phyloP scores from a whole-genome alignment of 1,284 basidiomycete genomes.

The Porodaedalea pini region DNA sequence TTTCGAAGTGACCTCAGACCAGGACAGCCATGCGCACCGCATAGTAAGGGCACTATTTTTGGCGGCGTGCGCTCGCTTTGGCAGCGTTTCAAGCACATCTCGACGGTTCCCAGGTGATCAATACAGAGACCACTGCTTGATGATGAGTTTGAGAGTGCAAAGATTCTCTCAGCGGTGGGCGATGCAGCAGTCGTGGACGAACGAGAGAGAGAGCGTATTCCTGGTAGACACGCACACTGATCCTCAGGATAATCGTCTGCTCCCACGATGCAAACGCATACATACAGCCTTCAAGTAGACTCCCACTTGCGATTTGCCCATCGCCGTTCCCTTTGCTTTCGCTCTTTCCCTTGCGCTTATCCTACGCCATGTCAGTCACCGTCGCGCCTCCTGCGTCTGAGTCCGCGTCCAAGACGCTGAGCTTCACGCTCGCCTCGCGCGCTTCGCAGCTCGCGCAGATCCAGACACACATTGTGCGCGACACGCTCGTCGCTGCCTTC shows the following conservation, averaged over 20 bases:
- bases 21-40: too few relatives aligned
- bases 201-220: conserved; percentile 1
- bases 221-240: background rate
- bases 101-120: too few relatives aligned
- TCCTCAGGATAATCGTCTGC: background rate
- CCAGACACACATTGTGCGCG: conserved; percentile 77
- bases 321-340: background rate
- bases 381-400: background rate
- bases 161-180: too few relatives aligned
- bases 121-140: too few relatives aligned
- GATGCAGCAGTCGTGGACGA: conserved; percentile 1
- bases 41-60: too few relatives aligned
- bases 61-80: too few relatives aligned
- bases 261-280: conserved; percentile 3
- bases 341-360: background rate
- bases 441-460: conserved; percentile 82
- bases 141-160: too few relatives aligned
- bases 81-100: too few relatives aligned
- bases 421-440: conserved; percentile 77
- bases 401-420: background rate
- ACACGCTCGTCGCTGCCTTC: conserved; percentile 49
- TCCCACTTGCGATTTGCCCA: background rate
- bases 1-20: too few relatives aligned
- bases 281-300: background rate
- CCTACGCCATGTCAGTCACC: background rate